Evolutionary conservation across 768 basidiomycete genomes (phyloP).

Genomic region (Cubamyces sp.): DNA sequence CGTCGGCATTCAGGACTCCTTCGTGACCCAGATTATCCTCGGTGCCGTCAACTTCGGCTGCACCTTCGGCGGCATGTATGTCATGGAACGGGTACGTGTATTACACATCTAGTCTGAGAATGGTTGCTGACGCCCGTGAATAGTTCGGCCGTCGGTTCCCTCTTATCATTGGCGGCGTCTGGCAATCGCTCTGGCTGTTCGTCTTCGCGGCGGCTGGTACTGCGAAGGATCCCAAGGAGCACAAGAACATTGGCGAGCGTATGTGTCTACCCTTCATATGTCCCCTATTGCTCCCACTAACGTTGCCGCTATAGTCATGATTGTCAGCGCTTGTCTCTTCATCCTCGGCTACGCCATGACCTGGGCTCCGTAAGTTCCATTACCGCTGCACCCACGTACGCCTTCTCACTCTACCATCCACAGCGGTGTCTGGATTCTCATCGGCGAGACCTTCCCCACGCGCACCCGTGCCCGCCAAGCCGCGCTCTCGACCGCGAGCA

Average conservation of each 20-base stretch:
- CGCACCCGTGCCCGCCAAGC: conserved; percentile 74
- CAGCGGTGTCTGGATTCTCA: conserved; percentile 75
- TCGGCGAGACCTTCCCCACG: conserved; percentile 77
- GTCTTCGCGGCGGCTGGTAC: conserved; percentile 76
- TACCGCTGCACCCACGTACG: background rate
- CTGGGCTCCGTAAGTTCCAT: conserved; percentile 56
- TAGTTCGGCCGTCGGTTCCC: conserved; percentile 68
- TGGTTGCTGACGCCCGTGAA: background rate
- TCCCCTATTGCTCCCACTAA: background rate
- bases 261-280: conserved; percentile 20
- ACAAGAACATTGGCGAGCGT: conserved; percentile 59
- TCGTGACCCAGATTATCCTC: conserved; percentile 74
- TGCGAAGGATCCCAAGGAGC: conserved; percentile 52
- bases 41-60: conserved; percentile 74
- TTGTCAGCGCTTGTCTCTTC: conserved; percentile 68
- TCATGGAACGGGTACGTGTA: conserved; percentile 62
- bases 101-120: background rate
- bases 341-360: conserved; percentile 74
- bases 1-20: conserved; percentile 70
- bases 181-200: conserved; percentile 74
- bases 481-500: conserved; percentile 63
- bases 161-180: conserved; percentile 68
- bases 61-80: conserved; percentile 73
- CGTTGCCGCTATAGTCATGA: conserved; percentile 34
- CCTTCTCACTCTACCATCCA: background rate